Percentiles rank a stretch among this genome's conserved stretches.
Evolutionary conservation across 805 yeast genomes (phyloP).

Genomic region (Candida adriatica): DNA sequence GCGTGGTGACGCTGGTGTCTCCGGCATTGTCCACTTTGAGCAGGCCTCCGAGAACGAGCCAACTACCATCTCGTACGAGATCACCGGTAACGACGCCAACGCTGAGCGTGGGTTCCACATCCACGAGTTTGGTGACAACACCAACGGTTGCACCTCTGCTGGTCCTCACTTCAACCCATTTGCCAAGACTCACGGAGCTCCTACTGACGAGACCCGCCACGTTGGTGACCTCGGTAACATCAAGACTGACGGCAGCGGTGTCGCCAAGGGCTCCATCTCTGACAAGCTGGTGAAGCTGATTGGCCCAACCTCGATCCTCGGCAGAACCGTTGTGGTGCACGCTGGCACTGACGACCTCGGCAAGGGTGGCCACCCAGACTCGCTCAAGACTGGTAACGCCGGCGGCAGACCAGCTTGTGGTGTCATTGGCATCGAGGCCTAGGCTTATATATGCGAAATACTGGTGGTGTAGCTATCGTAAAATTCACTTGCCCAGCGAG

Average conservation of each 20-base stretch:
- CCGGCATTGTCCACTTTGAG: constrained; percentile 83
- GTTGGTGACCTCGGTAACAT: constrained; percentile 97
- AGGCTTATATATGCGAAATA: too few species aligned
- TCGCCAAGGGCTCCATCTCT: constrained; percentile 83
- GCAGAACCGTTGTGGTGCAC: constrained; percentile 94
- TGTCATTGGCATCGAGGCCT: constrained; percentile 62
- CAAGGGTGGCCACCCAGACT: constrained; percentile 87
- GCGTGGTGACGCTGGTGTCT: constrained; percentile 89
- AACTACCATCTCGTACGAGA: constrained; percentile 83
- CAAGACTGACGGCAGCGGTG: constrained; percentile 78
- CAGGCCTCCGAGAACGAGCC: constrained; percentile 75
- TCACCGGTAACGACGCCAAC: constrained; percentile 81
- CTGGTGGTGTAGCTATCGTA: too few species aligned
- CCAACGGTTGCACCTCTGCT: constrained; percentile 98
- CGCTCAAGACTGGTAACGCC: constrained; percentile 94
- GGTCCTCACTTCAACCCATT: constrained; percentile 97
- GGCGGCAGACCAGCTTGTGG: constrained; percentile 99
- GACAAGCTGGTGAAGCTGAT: constrained; percentile 73
- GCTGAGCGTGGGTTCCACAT: constrained; percentile 96
- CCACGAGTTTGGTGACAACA: constrained; percentile 97
- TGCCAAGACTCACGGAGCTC: constrained; percentile 86
- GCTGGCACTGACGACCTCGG: constrained; percentile 92
- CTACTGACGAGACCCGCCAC: constrained; percentile 74
- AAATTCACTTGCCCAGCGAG: constrained; percentile 23
- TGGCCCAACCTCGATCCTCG: constrained; percentile 84